Base-by-base conservation (phyloP, 177 flowering plant species). In the Vitis hybrid region DNA sequence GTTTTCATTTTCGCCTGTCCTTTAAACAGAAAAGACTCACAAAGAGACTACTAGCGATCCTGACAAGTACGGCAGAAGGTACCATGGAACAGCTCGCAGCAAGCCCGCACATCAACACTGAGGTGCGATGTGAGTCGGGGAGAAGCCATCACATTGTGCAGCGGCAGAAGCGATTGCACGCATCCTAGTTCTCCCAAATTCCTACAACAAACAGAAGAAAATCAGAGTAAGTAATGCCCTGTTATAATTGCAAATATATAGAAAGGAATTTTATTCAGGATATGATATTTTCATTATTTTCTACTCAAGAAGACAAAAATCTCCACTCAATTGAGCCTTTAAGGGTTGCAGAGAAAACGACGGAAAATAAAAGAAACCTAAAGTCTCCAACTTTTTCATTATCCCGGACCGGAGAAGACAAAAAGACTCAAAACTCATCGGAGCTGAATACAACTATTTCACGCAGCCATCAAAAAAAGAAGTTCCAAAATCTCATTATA, bases 1-100 rank as follows among this genome's bases (percentile, higher is more conserved):
- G n/a, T 5, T 39, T 39, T 8, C 48, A 39, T 39, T 39, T 29
- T 10, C 69, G 73, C 61, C 48, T 39, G 68, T 72, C 82, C 84
- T 78, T 77, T 68, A 78, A 78, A 76, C 67, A 78, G 66, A 71
- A 53, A 83, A 81, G 84, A 88, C 92, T 87, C 89, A 89, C 92
- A 84, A 88, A 88, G 80, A 81, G 68, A 85, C 78, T 76, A 87
- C 73, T 95, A 94, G 97, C 97, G 97, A 92, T 92, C 97, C 82
- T 81, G 97, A 92, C 97, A 94, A 94, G 97, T 76, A 72, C 93
- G 89, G 82, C 86, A 73, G 85, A 91, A 86, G 97, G 93, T 92
- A 94, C 98, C 98, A 77, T 94, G 88, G 72, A 87, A 87, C 83
- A 94, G 86, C 93, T 90, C 98, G 77, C 93, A 83, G 63, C 77